phyloP scores from a whole-genome alignment of 371 early-diverging fungal species.

The Lichtheimia ramosa region DNA sequence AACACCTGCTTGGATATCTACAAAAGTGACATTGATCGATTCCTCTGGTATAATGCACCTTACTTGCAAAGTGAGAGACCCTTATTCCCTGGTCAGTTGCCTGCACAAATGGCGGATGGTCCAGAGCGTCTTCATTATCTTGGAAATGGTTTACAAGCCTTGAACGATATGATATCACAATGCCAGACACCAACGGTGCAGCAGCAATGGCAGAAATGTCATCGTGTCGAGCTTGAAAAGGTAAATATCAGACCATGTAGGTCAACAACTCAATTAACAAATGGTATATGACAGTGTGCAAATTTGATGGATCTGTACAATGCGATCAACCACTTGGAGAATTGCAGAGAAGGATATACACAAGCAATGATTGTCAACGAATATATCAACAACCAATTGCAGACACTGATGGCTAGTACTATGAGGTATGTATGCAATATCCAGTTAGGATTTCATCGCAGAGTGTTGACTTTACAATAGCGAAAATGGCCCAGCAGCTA shows the following conservation, averaged over 20 bases:
- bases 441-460: not conserved
- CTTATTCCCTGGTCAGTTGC: constrained; percentile 12
- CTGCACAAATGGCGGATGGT: constrained; percentile 8
- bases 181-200: not conserved
- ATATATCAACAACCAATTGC: constrained; percentile 16
- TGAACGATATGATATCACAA: not conserved
- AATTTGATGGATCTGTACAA: constrained; percentile 8
- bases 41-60: constrained; percentile 26
- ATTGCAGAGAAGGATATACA: constrained; percentile 19
- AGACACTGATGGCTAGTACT: constrained; percentile 1
- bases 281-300: constrained; percentile 6
- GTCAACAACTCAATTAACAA: not conserved
- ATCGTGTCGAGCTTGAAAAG: constrained; percentile 12
- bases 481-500: not conserved
- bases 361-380: constrained; percentile 17
- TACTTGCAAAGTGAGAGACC: constrained; percentile 18
- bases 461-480: not conserved
- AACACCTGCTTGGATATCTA: not conserved
- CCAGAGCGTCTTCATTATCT: constrained; percentile 5
- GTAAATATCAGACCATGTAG: not conserved
- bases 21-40: constrained; percentile 10
- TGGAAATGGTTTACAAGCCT: constrained; percentile 2
- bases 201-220: not conserved
- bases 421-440: constrained; percentile 4
- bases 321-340: constrained; percentile 17